Evolutionary conservation across 163 green algal genomes (phyloP).

Genomic region (Volvox carteri): DNA sequence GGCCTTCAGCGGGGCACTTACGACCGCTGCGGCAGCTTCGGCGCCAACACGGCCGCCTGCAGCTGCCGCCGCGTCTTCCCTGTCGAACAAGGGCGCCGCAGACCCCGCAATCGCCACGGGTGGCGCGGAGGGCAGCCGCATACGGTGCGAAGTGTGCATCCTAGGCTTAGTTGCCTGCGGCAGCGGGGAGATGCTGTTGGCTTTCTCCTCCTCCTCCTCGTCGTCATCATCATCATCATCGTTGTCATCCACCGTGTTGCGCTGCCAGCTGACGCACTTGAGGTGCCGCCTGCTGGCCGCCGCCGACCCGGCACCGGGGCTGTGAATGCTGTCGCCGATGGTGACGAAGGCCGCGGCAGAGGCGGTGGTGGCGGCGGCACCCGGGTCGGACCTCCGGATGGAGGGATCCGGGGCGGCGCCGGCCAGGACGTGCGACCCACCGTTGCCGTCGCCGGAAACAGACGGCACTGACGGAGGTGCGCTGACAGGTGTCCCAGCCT

Average conservation of each 20-base stretch:
- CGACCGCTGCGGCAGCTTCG: neutral
- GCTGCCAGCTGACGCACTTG: constrained; percentile 45
- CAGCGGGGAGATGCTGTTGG: neutral
- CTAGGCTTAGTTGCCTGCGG: neutral
- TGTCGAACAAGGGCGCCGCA: neutral
- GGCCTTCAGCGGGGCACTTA: neutral
- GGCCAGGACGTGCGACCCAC: too few relatives aligned
- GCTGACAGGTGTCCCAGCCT: too few relatives aligned
- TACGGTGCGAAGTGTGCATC: neutral
- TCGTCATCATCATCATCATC: constrained; percentile 4
- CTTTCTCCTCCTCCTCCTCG: constrained; percentile 1
- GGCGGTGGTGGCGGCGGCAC: neutral
- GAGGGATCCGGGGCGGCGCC: too few relatives aligned
- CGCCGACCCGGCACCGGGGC: neutral
- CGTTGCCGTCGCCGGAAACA: too few relatives aligned
- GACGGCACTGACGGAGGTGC: too few relatives aligned
- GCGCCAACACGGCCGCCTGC: too few relatives aligned
- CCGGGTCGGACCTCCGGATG: neutral
- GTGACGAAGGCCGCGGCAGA: neutral
- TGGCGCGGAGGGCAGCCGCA: neutral
- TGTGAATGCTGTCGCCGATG: neutral
- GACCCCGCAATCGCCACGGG: neutral
- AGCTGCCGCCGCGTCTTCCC: neutral
- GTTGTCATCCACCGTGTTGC: neutral
- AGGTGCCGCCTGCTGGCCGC: neutral